phyloP scores from a whole-genome alignment of 805 yeast genomes.

The Kazachstania martiniae region DNA sequence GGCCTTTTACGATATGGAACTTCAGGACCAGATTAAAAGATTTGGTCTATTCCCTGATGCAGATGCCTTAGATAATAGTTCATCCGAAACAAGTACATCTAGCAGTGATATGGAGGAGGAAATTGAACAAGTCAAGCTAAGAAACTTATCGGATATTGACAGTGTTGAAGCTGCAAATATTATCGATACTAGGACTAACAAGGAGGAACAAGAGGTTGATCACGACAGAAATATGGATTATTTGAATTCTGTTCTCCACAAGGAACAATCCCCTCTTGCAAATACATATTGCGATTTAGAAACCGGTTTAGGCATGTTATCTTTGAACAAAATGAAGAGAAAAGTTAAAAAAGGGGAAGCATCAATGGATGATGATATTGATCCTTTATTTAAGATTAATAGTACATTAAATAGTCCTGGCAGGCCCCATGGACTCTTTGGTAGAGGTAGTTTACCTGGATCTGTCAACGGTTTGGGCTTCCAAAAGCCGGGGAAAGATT shows the following conservation, averaged over 20 bases:
- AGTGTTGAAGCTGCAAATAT: not conserved
- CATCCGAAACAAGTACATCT: conserved; percentile 2
- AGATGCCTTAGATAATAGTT: too few species aligned
- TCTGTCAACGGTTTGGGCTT: not conserved
- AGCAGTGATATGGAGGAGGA: conserved; percentile 3
- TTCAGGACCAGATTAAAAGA: too few species aligned
- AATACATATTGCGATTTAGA: conserved; percentile 13
- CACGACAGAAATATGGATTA: not conserved
- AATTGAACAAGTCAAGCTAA: not conserved
- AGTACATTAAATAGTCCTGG: conserved; percentile 5
- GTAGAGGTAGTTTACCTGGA: conserved; percentile 1
- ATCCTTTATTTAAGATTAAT: conserved; percentile 17
- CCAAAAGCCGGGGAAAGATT: conserved; percentile 7
- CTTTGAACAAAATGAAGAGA: conserved; percentile 19
- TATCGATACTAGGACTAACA: not conserved
- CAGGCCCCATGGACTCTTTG: conserved; percentile 1
- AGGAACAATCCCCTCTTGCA: conserved; percentile 8
- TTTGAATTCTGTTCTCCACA: not conserved
- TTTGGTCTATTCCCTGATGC: too few species aligned
- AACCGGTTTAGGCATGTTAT: conserved; percentile 20
- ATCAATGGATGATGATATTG: conserved; percentile 20
- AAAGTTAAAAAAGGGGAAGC: conserved; percentile 17
- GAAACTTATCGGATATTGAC: not conserved
- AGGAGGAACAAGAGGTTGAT: not conserved
- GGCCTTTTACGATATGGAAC: too few species aligned